A percentile compares a stretch with the other conserved stretches of the same genome.
These are phyloP conservation scores for Moringa oleifera DNA, from an alignment of 345 rosid genomes.

Conservation along the genomic window DNA sequence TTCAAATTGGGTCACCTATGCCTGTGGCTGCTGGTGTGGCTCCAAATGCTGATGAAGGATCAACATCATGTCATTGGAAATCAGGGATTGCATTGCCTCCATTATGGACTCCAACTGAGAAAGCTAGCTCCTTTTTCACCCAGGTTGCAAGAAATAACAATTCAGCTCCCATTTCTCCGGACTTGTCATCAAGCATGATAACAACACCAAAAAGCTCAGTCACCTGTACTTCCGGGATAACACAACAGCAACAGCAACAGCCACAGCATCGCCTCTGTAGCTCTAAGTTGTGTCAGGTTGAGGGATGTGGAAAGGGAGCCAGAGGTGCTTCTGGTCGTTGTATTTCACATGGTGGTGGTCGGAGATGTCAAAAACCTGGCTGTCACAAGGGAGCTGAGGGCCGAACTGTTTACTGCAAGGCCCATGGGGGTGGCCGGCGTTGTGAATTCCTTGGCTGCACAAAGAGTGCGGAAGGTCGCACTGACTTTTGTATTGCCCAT, in stretches of 20 bases:
- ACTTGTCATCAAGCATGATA: conserved; percentile 56
- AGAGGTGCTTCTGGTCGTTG: conserved; percentile 98
- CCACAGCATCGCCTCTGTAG: conserved; percentile 45
- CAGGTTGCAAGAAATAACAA: conserved; percentile 34
- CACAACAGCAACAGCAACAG: conserved; percentile 41
- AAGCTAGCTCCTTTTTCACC: conserved; percentile 36
- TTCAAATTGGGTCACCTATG: conserved; percentile 39
- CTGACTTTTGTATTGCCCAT: conserved; percentile 92
- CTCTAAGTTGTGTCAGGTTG: conserved; percentile 77
- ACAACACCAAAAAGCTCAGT: conserved; percentile 67
- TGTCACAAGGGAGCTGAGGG: conserved; percentile 99
- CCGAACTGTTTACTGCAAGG: conserved; percentile 91
- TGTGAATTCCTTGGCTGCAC: conserved; percentile 97
- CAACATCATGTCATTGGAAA: conserved; percentile 38
- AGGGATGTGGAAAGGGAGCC: conserved; percentile 98
- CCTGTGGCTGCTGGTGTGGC: conserved; percentile 21
- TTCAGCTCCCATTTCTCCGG: conserved; percentile 33
- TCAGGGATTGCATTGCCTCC: conserved; percentile 33
- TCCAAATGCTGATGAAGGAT: conserved; percentile 45
- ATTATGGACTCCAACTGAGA: conserved; percentile 36
- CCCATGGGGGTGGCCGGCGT: conserved; percentile 97
- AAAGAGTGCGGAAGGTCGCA: conserved; percentile 97
- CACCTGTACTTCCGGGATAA: conserved; percentile 75
- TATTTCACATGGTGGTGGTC: conserved; percentile 96
- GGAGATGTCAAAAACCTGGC: conserved; percentile 85